phyloP scores from a whole-genome alignment of 495 filamentous ascomycete genomes.

The Penicillium taxi region DNA sequence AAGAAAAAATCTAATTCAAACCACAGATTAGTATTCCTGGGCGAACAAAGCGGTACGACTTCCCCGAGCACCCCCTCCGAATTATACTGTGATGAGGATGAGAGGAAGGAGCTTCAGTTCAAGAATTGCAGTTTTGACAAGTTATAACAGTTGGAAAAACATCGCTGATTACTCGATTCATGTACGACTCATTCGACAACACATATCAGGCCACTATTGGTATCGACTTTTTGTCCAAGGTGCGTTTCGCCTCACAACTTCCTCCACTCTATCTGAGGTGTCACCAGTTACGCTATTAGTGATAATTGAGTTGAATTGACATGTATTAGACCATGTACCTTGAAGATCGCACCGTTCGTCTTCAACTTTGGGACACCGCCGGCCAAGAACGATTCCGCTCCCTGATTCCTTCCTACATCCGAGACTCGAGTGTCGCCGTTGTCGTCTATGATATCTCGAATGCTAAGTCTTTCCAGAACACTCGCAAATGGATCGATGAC shows the following conservation, averaged over 20 bases:
- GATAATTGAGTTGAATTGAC: background rate
- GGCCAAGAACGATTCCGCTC: conserved; percentile 96
- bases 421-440: conserved; percentile 92
- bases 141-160: conserved; percentile 81
- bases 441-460: conserved; percentile 99
- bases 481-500: conserved; percentile 98
- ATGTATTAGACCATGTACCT: conserved; percentile 87
- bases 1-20: background rate
- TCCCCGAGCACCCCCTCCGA: background rate
- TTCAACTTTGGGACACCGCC: conserved; percentile 98
- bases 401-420: conserved; percentile 95
- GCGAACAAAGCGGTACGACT: conserved; percentile 86
- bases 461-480: conserved; percentile 93
- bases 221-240: conserved; percentile 98
- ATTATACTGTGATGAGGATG: background rate
- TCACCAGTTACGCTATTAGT: background rate
- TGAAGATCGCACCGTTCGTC: conserved; percentile 92
- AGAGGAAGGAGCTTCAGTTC: background rate
- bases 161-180: conserved; percentile 96
- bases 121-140: conserved; percentile 9
- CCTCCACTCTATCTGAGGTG: too few species aligned
- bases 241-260: too few species aligned
- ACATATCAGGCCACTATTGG: conserved; percentile 99
- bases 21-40: conserved; percentile 83
- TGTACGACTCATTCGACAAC: conserved; percentile 99